phyloP scores from a whole-genome alignment of 169 alveolate species.

The Babesia bovis region DNA sequence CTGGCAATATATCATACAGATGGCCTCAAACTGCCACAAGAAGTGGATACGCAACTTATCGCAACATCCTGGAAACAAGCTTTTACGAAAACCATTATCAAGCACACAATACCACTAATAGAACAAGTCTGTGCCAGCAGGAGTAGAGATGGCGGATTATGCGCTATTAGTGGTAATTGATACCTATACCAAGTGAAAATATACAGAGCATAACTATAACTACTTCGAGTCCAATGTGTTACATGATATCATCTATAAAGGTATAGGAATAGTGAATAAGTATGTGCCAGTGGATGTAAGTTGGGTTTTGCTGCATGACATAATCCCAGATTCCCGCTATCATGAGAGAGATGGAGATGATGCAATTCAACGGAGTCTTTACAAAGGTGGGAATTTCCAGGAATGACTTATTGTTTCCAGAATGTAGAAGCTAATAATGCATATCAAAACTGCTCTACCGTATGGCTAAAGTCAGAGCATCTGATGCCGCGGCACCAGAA shows the following conservation, averaged over 20 bases:
- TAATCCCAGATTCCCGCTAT: background rate
- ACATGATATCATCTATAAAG: slow-evolving; percentile 8
- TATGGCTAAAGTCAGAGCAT: slow-evolving; percentile 55
- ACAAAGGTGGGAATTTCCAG: slow-evolving; percentile 6
- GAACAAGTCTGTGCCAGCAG: slow-evolving; percentile 14
- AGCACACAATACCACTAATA: slow-evolving; percentile 5
- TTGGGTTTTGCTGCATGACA: background rate
- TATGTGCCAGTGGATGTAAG: slow-evolving; percentile 31
- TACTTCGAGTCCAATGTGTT: slow-evolving; percentile 22
- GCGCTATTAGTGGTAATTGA: slow-evolving; percentile 36
- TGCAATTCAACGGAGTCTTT: slow-evolving; percentile 58
- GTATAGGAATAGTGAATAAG: background rate
- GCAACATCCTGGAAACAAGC: slow-evolving; percentile 58
- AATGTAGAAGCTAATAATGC: slow-evolving; percentile 1
- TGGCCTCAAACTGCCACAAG: slow-evolving; percentile 47
- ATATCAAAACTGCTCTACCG: slow-evolving; percentile 35
- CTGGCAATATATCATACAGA: slow-evolving; percentile 2
- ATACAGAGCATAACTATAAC: slow-evolving; percentile 20
- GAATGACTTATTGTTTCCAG: background rate
- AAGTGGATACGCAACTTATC: slow-evolving; percentile 26
- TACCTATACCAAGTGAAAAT: background rate
- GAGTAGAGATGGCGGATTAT: slow-evolving; percentile 28
- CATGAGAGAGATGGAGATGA: slow-evolving; percentile 50
- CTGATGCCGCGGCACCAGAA: slow-evolving; percentile 46
- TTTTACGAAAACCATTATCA: slow-evolving; percentile 27